Evolutionary conservation across 805 yeast species (phyloP), one percentile per base, ranked within the genome.

Genomic region (Candida piceae): DNA sequence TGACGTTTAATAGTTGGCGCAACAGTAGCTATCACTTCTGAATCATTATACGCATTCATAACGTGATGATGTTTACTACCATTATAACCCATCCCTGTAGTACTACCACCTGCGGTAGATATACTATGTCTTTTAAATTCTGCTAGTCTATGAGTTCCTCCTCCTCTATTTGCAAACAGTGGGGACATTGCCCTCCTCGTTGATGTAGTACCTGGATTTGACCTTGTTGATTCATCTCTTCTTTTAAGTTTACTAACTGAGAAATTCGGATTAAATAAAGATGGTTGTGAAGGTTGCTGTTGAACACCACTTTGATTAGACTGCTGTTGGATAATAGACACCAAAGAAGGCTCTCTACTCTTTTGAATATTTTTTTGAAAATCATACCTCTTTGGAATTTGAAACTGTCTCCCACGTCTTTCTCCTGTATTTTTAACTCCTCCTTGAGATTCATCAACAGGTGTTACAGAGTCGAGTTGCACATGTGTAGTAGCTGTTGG

Each of bases 361-460:
- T 36, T 41, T 7, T 49, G 48, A 11, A 52, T 52, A 30, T 44
- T 46, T 27, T 45, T 52, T 31, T 48, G 52, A 20, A 47, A 52
- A 31, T 57, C 60, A 32, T 56, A 57, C 25, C 63, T 42, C 38
- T 51, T 46, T 5, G 57, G 55, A 2, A 52, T 36, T 29, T 56
- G 58, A 32, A 41, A 47, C 25, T 51, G 58, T 15, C 63, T 29
- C 5, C 63, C 62, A 11, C 63, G 39, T 18, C 38, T 41, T 32
- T 53, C 57, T 12, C 30, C 36, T 8, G 27, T 8, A 13, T 26
- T 29, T n/a, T n/a, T n/a, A n/a, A n/a, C n/a, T n/a, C n/a, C n/a
- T n/a, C n/a, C n/a, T n/a, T n/a, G n/a, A n/a, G n/a, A n/a, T n/a
- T n/a, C n/a, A n/a, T n/a, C n/a, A n/a, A n/a, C n/a, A n/a, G n/a